Evolutionary conservation across 495 filamentous ascomycete species (phyloP).

Genomic region (Penicillium robsamsonii): DNA sequence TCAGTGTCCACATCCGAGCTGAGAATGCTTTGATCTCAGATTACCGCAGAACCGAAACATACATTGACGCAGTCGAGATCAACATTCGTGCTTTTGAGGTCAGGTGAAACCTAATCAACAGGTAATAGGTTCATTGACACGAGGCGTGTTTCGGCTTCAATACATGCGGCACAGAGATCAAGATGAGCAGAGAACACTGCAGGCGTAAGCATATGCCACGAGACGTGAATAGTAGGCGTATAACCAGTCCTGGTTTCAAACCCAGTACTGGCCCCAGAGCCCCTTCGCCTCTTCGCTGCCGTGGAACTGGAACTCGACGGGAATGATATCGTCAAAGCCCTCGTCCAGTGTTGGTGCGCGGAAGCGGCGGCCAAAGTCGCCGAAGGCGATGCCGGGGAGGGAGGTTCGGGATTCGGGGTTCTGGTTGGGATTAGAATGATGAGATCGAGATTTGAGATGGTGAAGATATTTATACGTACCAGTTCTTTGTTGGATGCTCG

Average conservation of each 20-base stretch:
- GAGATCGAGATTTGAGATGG: not conserved
- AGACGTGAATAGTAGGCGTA: not conserved
- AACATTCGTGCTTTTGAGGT: not conserved
- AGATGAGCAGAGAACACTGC: not conserved
- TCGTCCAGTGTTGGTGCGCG: constrained; percentile 69
- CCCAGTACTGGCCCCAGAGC: constrained; percentile 74
- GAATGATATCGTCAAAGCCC: constrained; percentile 78
- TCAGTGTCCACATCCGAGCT: not conserved
- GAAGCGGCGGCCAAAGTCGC: constrained; percentile 65
- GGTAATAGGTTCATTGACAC: not conserved
- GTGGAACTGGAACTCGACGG: constrained; percentile 65
- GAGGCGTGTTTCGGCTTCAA: not conserved
- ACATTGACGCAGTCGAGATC: not conserved
- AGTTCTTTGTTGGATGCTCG: constrained; percentile 63
- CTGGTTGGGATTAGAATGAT: constrained; percentile 42
- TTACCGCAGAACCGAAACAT: not conserved
- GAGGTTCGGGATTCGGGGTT: constrained; percentile 78
- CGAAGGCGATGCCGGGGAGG: constrained; percentile 79
- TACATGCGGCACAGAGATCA: not conserved
- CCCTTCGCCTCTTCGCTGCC: constrained; percentile 53
- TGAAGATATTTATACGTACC: constrained; percentile 21
- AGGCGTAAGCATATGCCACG: not conserved
- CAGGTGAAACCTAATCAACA: not conserved
- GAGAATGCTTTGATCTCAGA: not conserved
- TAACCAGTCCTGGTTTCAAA: constrained; percentile 33